These are phyloP conservation scores for Arthrobotrys pseudoclavata DNA, from an alignment of 2,329 filamentous ascomycete species.

Conservation along the genomic window DNA sequence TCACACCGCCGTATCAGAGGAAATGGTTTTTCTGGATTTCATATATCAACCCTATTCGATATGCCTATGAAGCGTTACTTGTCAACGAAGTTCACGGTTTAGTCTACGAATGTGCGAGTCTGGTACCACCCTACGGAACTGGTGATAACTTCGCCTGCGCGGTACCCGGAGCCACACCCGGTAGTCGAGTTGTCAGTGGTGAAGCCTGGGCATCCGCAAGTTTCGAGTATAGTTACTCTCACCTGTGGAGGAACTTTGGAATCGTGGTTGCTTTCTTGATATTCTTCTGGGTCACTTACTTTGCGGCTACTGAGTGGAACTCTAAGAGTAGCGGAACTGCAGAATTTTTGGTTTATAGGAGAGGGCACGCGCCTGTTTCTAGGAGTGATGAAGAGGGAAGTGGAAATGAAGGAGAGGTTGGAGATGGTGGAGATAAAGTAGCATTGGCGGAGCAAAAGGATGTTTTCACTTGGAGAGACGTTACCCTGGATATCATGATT, in stretches of 20 bases:
- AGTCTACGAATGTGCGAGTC: slow-evolving; percentile 72
- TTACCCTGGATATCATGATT: slow-evolving; percentile 61
- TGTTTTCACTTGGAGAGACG: slow-evolving; percentile 62
- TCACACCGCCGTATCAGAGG: slow-evolving; percentile 65
- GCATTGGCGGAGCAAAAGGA: slow-evolving; percentile 34
- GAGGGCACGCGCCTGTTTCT: slow-evolving; percentile 69
- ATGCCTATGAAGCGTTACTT: slow-evolving; percentile 75
- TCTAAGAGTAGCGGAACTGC: slow-evolving; percentile 75
- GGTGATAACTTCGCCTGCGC: slow-evolving; percentile 67
- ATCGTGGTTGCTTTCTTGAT: slow-evolving; percentile 70
- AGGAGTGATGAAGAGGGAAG: slow-evolving; percentile 62
- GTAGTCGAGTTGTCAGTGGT: slow-evolving; percentile 71
- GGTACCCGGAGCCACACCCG: slow-evolving; percentile 72
- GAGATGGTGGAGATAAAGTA: slow-evolving; percentile 39
- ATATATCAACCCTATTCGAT: slow-evolving; percentile 75
- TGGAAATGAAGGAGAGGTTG: slow-evolving; percentile 21
- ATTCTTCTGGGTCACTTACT: slow-evolving; percentile 69
- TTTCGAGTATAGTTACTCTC: slow-evolving; percentile 71
- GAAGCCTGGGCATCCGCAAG: slow-evolving; percentile 71
- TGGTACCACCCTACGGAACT: slow-evolving; percentile 70
- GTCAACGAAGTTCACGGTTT: slow-evolving; percentile 74
- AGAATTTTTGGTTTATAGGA: slow-evolving; percentile 78
- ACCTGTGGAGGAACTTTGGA: slow-evolving; percentile 75
- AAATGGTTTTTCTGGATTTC: slow-evolving; percentile 62
- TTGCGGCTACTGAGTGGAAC: slow-evolving; percentile 71